Percentiles rank a stretch among this genome's conserved stretches.
Conservation (phyloP, 78 protist genomes). For the Dictyostelium firmibasis region DNA sequence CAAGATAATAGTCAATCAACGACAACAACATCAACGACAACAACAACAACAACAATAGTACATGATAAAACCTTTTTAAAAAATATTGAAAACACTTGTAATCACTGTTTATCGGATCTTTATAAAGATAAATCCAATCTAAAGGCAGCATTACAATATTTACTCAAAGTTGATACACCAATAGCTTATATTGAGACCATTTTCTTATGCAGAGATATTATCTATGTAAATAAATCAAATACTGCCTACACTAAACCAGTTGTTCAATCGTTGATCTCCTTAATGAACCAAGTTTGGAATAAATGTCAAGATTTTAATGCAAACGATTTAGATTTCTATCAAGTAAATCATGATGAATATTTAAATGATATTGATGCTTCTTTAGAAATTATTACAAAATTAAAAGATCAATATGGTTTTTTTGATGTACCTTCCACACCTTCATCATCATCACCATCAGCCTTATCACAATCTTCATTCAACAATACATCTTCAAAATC, state of each 20-base stretch:
- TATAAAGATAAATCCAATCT: neutral
- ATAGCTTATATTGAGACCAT: neutral
- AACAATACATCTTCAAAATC: neutral
- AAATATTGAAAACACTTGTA: constrained; percentile 11
- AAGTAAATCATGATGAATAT: neutral
- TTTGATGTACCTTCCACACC: neutral
- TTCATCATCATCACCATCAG: neutral
- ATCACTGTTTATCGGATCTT: neutral
- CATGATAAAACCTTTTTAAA: neutral
- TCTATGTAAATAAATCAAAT: neutral
- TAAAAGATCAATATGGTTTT: neutral
- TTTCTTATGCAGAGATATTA: neutral
- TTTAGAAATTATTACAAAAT: neutral
- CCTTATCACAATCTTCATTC: neutral
- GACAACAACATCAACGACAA: neutral
- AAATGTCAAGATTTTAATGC: constrained; percentile 58
- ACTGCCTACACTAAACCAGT: neutral
- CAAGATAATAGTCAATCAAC: too few relatives aligned
- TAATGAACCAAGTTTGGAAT: neutral
- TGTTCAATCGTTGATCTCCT: neutral
- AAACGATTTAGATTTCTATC: neutral
- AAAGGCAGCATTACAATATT: constrained; percentile 15
- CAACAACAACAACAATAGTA: neutral
- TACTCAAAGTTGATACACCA: constrained; percentile 47
- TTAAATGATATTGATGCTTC: neutral